These are phyloP conservation scores for Glaciozyma martinii DNA, from an alignment of 768 basidiomycete species.

Conservation along the genomic window DNA sequence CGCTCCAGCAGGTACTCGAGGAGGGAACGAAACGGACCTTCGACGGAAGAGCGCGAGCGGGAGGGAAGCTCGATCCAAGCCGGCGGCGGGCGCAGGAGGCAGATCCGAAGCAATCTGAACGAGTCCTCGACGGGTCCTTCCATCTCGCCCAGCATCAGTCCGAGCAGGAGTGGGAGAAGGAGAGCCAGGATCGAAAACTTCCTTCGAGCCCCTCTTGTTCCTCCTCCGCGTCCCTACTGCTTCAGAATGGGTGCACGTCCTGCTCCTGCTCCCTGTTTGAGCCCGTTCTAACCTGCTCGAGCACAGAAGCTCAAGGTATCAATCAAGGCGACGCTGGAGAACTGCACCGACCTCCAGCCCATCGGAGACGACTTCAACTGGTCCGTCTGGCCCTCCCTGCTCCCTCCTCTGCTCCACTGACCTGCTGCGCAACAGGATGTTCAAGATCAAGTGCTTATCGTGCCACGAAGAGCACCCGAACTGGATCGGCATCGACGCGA, in stretches of 20 bases:
- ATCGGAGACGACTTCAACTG: conserved; percentile 29
- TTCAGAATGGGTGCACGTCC: not conserved
- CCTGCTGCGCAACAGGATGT: not conserved
- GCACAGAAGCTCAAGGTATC: conserved; percentile 32
- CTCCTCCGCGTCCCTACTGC: conserved; percentile 1
- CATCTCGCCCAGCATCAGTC: not conserved
- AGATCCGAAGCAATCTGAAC: conserved; percentile 17
- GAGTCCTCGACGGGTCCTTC: not conserved
- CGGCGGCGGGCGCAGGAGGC: conserved; percentile 22
- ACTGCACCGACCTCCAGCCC: conserved; percentile 31
- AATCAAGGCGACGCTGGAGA: conserved; percentile 34
- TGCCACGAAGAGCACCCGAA: conserved; percentile 35
- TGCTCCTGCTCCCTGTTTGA: not conserved
- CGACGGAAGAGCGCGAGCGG: not conserved
- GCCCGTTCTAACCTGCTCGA: not conserved
- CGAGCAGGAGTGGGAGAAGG: not conserved
- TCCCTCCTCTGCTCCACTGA: not conserved
- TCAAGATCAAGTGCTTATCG: conserved; percentile 29
- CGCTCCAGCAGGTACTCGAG: not conserved
- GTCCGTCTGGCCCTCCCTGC: not conserved
- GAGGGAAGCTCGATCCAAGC: not conserved
- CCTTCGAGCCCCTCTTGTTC: not conserved
- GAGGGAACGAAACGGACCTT: not conserved
- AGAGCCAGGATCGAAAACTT: not conserved
- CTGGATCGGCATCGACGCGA: conserved; percentile 27